Evolutionary conservation across 2,329 filamentous ascomycete genomes (phyloP), one percentile per base, ranked within the genome.

Genomic region (Colletotrichum somersetense): DNA sequence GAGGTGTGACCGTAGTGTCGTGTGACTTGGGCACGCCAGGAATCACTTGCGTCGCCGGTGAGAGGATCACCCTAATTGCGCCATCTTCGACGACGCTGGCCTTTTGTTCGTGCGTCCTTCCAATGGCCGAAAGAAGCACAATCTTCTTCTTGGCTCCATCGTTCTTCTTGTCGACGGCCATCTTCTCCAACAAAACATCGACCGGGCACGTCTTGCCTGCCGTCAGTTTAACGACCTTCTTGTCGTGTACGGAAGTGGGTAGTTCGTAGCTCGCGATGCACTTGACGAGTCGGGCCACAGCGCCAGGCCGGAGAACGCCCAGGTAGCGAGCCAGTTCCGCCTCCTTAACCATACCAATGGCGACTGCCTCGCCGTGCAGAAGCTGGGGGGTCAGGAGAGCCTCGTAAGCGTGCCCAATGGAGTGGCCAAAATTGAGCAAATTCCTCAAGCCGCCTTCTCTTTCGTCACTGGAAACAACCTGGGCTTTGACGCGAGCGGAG

Each of bases 101-200:
- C 80, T 92, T 93, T 66, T 91, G 92, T 83, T 99, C 96, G 78
- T 96, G 84, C 0, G 95, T 97, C 77, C 92, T 90, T 69, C 96
- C 96, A 79, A 99, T 97, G 16, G 93, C 93, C 0, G 95, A 95
- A 14, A 99, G 87, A 10, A 99, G 88, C 8, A 98, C 96, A 74
- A 99, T 93, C 83, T 97, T 98, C 87, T 99, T 99, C 82, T 96
- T 95, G 71, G 89, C 89, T 2, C 96, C 96, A 56, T 97, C 93
- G 75, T 99, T 99, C 86, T 99, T 99, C 88, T 99, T 99, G 83
- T 99, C 96, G 11, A 99, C 92, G 0, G 93, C 95, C 96, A 99
- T 99, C 80, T 97, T 97, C 75, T 92, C 88, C 68, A 99, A 87
- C 63, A 99, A 83, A 46, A 93, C 89, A 76, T 98, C 93, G 2